Base-by-base conservation (phyloP, 306 rosid species). In the Vachellia pachyceras region DNA sequence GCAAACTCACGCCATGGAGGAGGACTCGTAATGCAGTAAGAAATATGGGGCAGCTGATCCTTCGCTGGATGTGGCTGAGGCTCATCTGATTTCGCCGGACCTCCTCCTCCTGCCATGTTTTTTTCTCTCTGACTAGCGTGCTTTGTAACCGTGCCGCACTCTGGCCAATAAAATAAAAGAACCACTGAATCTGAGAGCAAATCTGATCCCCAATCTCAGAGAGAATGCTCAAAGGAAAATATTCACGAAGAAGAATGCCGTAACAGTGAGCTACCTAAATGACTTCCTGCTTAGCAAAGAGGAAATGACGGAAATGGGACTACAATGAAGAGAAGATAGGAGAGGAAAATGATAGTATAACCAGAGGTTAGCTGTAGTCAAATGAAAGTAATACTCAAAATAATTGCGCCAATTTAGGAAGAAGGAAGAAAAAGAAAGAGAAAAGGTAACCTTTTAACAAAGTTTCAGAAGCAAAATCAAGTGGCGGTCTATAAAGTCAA, bases 11-110 rank as follows among this genome's bases (percentile, higher is more conserved):
- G 98, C 99, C 99, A 95, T 81, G 93, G 94, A 44, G 99, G 99
- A 69, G 99, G 99, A 80, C 99, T 95, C 4, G 98, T 95, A 81
- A 93, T 91, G 91, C 99, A 95, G 91, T 76, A 95, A 81, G 88
- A 78, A 85, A 95, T 79, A 36, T 81, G 65, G 0, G 96, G 97
- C 0, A 95, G 89, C 90, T 95, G 99, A 88, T 93, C 99, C 84
- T 93, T 95, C 6, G 97, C 90, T 65, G 99, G 99, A n/a, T 95
- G 99, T 58, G 99, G 97, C 61, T 89, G 96, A 60, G 99, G 99
- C 85, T 95, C 99, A 29, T 82, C 91, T 35, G 94, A 44, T 60
- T 93, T 93, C 0, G 87, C 90, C 73, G 82, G 80, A 44, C 91
- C 83, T 46, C 85, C 94, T 29, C 90, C 92, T 89, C 89, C 97